Evolutionary conservation across 768 basidiomycete species (phyloP), one percentile per base, ranked within the genome.

Genomic region (Serendipita vermifera): DNA sequence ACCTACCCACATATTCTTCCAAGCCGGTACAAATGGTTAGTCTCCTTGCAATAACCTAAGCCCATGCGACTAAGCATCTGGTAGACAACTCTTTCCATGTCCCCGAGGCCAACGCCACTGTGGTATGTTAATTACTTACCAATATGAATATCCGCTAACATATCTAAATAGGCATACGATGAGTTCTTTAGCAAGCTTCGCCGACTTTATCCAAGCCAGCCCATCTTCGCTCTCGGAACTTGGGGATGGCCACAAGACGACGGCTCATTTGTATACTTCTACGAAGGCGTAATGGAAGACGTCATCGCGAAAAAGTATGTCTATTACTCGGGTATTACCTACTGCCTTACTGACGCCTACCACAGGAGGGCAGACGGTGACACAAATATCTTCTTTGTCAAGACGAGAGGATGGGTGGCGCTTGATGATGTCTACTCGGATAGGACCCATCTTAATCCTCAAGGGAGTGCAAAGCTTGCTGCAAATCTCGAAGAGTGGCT

Each of bases 161-260:
- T 31, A 3, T 35, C 35, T n/a, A 33, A 15, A 13, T 22, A 77
- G 76, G 75, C 74, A 1, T 80, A 78, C 64, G 62, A 71, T 1
- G 65, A 65, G 20, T 79, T 80, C 66, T 56, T 79, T 22, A 61
- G 64, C 13, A 71, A 70, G 22, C 64, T 80, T 3, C 72, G 78
- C 4, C 67, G 63, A 6, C 64, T 76, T 32, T 76, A 77, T 61
- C 68, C 62, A 15, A 55, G 55, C 6, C 72, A 77, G 58, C 77
- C 75, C 0, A 72, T 80, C 54, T 77, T 79, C 58, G 67, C 78
- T 2, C 73, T 80, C 63, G 78, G 77, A 3, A 76, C 78, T 1
- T 79, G 77, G 77, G 77, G 77, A 11, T 80, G 78, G 78, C 77
- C 78, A 1, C 72, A 65, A 57, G 65, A 76, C 1, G 76, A 77